A percentile compares a stretch with the other conserved stretches of the same genome.
Conservation (phyloP, 148 eudicot genomes). For the Euryodendron excelsum region DNA sequence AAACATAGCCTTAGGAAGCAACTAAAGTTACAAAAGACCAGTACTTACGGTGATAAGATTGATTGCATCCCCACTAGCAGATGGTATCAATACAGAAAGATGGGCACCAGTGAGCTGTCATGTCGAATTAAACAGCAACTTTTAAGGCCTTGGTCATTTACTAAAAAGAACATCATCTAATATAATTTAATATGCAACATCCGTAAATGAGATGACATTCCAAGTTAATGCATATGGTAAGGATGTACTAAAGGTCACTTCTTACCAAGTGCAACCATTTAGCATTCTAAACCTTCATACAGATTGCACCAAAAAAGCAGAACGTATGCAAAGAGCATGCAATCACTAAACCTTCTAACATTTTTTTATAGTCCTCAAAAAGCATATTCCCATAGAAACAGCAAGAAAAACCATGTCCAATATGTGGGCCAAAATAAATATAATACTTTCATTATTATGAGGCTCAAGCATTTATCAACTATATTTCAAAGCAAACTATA, state of each 20-base stretch:
- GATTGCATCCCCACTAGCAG: conserved; percentile 71
- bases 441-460: not conserved
- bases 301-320: no score
- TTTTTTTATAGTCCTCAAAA: not conserved
- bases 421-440: not conserved
- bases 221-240: not conserved
- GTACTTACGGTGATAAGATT: conserved; percentile 57
- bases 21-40: not conserved
- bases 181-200: not conserved
- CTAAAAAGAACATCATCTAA: not conserved
- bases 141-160: not conserved
- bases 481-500: not conserved
- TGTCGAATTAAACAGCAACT: not conserved
- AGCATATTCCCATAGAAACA: not conserved
- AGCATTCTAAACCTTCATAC: not conserved
- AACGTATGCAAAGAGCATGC: not conserved
- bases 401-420: not conserved
- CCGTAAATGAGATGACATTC: not conserved
- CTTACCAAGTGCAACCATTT: not conserved
- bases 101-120: conserved; percentile 63
- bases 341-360: not conserved
- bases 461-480: not conserved
- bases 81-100: conserved; percentile 70
- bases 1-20: no score
- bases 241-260: not conserved